Evolutionary conservation across 305 asterid species (phyloP), one percentile per base, ranked within the genome.

Genomic region (Ajuga reptans): DNA sequence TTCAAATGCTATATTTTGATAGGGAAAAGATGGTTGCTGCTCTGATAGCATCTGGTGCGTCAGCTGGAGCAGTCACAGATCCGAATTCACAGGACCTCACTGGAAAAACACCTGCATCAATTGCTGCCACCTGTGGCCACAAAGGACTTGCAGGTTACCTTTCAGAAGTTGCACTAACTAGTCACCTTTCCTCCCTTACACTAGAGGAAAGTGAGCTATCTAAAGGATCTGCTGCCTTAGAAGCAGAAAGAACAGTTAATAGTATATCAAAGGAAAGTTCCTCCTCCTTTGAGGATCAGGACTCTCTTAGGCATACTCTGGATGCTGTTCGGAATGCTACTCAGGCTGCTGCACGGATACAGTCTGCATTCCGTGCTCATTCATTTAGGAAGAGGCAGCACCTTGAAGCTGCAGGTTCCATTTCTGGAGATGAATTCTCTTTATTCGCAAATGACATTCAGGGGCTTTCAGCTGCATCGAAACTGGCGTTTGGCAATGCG

Each of bases 1-100:
- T 37, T 64, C 18, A 71, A 31, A 29, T 72, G 45, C 39, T 64
- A 7, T 69, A 46, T 63, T 77, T 57, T 69, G 45, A 73, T 87
- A 94, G 99, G 86, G 99, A 91, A 83, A 91, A 87, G 79, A 86
- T 94, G 93, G 95, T 94, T 47, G 98, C 97, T 74, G 91, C 90
- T 33, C 99, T 94, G 66, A 78, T 91, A 65, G 99, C 98, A 77
- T 84, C 89, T 17, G 99, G 95, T 71, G 99, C 99, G 69, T 84
- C 87, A 5, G 87, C 99, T 41, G 95, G 95, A 67, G 96, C 96
- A 60, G 91, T 94, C 65, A 89, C 98, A 17, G 99, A 94, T 72
- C 96, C 99, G 74, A 89, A 66, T 58, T 42, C 89, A 62, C 81
- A 81, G 69, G 91, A 94, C 69, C 92, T 78, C 59, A 84, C 63